Evolutionary conservation across 2,329 filamentous ascomycete genomes (phyloP), one percentile per base, ranked within the genome.

Genomic region (Neospermospora avenae): DNA sequence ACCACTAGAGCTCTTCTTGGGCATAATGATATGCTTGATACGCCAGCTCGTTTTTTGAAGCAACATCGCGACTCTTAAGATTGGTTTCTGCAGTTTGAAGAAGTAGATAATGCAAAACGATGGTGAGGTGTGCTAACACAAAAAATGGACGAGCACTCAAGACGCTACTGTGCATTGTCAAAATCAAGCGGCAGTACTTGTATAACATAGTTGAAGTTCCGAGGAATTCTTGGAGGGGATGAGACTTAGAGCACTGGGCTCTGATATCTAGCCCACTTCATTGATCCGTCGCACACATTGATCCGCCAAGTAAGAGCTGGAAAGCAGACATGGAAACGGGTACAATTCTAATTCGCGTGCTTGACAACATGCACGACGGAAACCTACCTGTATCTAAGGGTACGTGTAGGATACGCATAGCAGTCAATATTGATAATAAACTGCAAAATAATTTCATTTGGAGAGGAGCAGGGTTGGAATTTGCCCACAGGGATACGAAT

Each of bases 11-110:
- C 35, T 62, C 45, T 58, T 61, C 39, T 57, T 63, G 56, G 62
- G 63, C 31, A 59, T 57, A 54, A 70, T 61, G 28, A 68, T 62
- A 25, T 65, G 55, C 49, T 68, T 70, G 59, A 69, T 48, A 11
- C 64, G 63, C 56, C 48, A 63, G 37, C 65, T 51, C 10, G 65
- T 63, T 56, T 66, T 68, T 25, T 67, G 65, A 39, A 68, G 62
- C 60, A 64, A 51, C 63, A 65, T 70, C 28, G 37, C 57, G 45
- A 57, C 24, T 18, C 34, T 28, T 22, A 14, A 53, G 13, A 42
- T 46, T 42, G 31, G 31, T 28, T 31, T 1, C 22, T 13, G 20
- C 13, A 41, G 16, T 6, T 13, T 34, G 41, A 34, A 18, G 6
- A 45, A 16, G n/a, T 25, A 28, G 22, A 39, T 1, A 42, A 25